Evolutionary conservation across 345 rosid species (phyloP).

Genomic region (Citrus trifoliata): DNA sequence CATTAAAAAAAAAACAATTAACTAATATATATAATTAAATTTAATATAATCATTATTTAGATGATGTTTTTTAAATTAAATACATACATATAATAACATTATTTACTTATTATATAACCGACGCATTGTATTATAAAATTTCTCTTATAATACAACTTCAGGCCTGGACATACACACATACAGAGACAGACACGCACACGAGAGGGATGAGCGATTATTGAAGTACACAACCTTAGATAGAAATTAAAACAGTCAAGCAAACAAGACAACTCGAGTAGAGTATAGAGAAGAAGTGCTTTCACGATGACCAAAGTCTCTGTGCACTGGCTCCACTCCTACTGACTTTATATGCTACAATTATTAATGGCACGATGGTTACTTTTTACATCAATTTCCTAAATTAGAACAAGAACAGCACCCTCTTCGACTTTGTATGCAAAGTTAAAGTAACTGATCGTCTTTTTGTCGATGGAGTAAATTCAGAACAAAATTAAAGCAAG

Average conservation of each 20-base stretch:
- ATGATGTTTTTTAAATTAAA: accelerated
- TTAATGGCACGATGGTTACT: background rate
- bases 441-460: too few relatives aligned
- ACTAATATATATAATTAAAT: too few relatives aligned
- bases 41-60: too few relatives aligned
- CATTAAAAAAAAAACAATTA: accelerated
- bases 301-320: background rate
- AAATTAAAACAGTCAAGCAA: background rate
- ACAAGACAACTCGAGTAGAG: background rate
- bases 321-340: background rate
- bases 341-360: background rate
- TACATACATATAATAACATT: too few relatives aligned
- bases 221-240: too few relatives aligned
- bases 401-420: too few relatives aligned
- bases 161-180: too few relatives aligned
- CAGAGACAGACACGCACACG: too few relatives aligned
- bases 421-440: too few relatives aligned
- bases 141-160: accelerated
- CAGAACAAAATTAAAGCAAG: background rate
- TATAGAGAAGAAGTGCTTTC: background rate
- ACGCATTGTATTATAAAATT: too few relatives aligned
- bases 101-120: accelerated
- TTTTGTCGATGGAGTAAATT: too few relatives aligned
- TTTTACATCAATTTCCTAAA: background rate
- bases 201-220: too few relatives aligned